Conservation (phyloP, 495 filamentous ascomycete species). For the Aspergillus heteromorphus region DNA sequence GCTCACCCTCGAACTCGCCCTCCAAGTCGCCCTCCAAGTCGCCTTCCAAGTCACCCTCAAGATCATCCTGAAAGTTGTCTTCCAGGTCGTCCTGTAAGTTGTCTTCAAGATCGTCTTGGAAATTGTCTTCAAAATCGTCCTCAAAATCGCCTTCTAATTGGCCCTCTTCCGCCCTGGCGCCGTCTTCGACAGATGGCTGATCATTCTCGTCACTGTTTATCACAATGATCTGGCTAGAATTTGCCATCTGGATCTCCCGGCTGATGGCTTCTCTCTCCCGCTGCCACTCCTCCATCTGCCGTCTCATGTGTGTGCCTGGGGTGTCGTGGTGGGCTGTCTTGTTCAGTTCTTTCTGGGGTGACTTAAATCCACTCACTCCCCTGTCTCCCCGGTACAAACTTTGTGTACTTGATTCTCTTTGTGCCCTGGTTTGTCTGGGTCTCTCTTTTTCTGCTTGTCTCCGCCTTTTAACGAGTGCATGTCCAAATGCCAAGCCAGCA, state of each 20-base stretch:
- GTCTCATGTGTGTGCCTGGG: constrained; percentile 19
- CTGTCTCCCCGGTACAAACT: not conserved
- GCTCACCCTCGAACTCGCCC: constrained; percentile 1
- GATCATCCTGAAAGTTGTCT: no score
- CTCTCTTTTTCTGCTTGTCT: constrained; percentile 15
- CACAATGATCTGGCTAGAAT: constrained; percentile 43
- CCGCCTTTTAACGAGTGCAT: constrained; percentile 39
- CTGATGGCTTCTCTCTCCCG: constrained; percentile 46
- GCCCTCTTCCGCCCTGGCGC: not conserved
- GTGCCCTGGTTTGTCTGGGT: not conserved
- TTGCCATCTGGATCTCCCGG: constrained; percentile 43
- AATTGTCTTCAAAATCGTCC: not conserved
- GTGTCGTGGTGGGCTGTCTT: constrained; percentile 3
- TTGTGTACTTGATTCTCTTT: constrained; percentile 2
- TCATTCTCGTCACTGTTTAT: constrained; percentile 43
- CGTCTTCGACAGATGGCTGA: not conserved
- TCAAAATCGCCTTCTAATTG: not conserved
- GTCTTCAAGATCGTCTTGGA: no score
- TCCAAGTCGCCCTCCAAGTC: no score
- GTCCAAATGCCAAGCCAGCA: constrained; percentile 44
- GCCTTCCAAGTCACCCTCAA: no score
- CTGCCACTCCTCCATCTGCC: constrained; percentile 44
- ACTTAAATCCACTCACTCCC: constrained; percentile 4
- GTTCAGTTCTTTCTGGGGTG: constrained; percentile 10
- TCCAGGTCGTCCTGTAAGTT: no score